Percentiles rank a stretch among this genome's conserved stretches.
phyloP scores from a whole-genome alignment of 192 early-diverging fungal species.

The Entomortierella chlamydospora region DNA sequence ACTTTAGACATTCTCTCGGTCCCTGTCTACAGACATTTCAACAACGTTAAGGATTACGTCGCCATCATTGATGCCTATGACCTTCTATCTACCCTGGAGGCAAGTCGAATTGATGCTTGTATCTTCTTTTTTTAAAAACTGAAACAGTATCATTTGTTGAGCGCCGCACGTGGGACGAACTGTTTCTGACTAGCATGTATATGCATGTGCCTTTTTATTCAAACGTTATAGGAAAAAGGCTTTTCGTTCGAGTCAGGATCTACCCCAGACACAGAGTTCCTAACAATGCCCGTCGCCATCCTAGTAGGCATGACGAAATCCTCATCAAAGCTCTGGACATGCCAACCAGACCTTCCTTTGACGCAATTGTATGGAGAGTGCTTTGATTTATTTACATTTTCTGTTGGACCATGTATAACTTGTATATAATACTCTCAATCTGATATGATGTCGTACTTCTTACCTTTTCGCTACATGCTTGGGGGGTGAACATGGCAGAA shows the following conservation, averaged over 20 bases:
- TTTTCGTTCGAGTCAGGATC: slow-evolving; percentile 23
- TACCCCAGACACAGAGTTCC: slow-evolving; percentile 23
- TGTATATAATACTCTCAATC: neutral
- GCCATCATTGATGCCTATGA: slow-evolving; percentile 65
- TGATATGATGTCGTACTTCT: neutral
- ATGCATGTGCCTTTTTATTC: no score
- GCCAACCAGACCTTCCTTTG: slow-evolving; percentile 31
- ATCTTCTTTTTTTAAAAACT: neutral
- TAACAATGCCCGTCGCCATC: slow-evolving; percentile 49
- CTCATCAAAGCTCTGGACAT: slow-evolving; percentile 52
- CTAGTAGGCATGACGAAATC: slow-evolving; percentile 50
- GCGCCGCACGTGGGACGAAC: no score
- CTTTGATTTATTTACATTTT: neutral
- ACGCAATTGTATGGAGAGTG: slow-evolving; percentile 34
- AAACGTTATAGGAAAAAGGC: slow-evolving; percentile 30
- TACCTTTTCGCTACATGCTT: slow-evolving; percentile 12
- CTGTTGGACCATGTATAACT: neutral
- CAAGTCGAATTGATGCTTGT: slow-evolving; percentile 36
- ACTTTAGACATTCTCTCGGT: no score
- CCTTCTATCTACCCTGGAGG: slow-evolving; percentile 56
- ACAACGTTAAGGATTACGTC: slow-evolving; percentile 56
- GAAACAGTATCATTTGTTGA: neutral
- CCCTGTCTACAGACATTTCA: slow-evolving; percentile 53
- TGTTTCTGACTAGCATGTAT: no score
- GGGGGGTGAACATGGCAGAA: slow-evolving; percentile 16